These are phyloP conservation scores for Cephalotrichum gorgonifer DNA, from an alignment of 2,329 filamentous ascomycete species.

Conservation along the genomic window DNA sequence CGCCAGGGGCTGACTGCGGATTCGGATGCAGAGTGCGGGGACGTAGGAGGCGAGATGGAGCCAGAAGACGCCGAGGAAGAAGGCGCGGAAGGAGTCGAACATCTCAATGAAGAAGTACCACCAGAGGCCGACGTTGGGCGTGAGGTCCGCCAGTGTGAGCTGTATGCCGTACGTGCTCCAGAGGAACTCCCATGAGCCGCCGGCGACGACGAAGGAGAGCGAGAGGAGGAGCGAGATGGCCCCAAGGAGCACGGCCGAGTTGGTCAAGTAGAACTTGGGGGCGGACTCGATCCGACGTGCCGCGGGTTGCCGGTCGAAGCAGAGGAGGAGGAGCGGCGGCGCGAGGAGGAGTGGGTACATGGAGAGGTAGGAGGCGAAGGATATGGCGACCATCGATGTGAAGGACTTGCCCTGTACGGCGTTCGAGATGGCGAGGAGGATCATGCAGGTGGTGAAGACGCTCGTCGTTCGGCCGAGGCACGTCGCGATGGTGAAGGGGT, in stretches of 20 bases:
- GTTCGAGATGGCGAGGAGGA: conserved; percentile 73
- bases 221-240: conserved; percentile 54
- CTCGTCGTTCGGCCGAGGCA: conserved; percentile 84
- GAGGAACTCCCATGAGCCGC: conserved; percentile 78
- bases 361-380: conserved; percentile 81
- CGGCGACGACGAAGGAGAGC: conserved; percentile 64
- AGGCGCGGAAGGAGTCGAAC: conserved; percentile 94
- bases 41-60: conserved; percentile 87
- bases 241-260: conserved; percentile 39
- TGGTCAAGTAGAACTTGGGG: conserved; percentile 41
- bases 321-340: conserved; percentile 69
- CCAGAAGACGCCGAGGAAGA: conserved; percentile 98
- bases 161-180: conserved; percentile 87
- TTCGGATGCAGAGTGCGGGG: conserved; percentile 69
- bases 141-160: conserved; percentile 80
- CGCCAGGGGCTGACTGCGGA: conserved; percentile 78
- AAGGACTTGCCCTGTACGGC: conserved; percentile 64
- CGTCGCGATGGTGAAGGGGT: conserved; percentile 84
- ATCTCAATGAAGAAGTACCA: conserved; percentile 99
- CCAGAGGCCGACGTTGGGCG: conserved; percentile 92
- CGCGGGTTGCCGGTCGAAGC: conserved; percentile 54
- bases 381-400: conserved; percentile 73
- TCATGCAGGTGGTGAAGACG: conserved; percentile 79
- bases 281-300: conserved; percentile 23
- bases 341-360: conserved; percentile 85